These are phyloP conservation scores for Thalassiosira mediterranea DNA, from an alignment of 352 stramenopile species.

Conservation along the genomic window DNA sequence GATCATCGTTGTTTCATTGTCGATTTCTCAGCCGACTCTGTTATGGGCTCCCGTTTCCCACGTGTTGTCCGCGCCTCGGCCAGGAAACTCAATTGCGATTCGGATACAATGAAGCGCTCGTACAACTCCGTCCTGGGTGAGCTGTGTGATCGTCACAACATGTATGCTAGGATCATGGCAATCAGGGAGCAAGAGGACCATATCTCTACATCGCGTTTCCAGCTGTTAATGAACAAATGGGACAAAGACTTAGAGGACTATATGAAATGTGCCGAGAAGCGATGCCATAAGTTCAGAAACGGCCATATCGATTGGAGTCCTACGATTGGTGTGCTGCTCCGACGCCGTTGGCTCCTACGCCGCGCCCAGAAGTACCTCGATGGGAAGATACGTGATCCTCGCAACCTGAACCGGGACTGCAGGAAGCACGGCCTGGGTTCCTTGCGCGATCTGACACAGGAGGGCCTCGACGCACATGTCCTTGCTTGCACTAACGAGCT, in stretches of 20 bases:
- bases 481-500: neutral
- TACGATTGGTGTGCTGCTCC: neutral
- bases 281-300: slow-evolving; percentile 2
- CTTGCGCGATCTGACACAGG: neutral
- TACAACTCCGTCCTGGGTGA: neutral
- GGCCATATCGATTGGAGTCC: slow-evolving; percentile 8
- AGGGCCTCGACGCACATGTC: neutral
- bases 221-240: slow-evolving; percentile 4
- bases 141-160: neutral
- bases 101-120: neutral
- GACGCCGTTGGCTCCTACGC: neutral
- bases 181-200: neutral
- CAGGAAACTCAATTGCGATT: neutral
- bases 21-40: slow-evolving; percentile 6
- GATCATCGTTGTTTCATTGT: slow-evolving; percentile 8
- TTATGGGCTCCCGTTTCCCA: slow-evolving; percentile 4
- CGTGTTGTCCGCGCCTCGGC: neutral
- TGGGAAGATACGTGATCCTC: neutral
- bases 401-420: slow-evolving; percentile 4
- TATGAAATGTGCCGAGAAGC: slow-evolving; percentile 3
- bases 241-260: slow-evolving; percentile 5
- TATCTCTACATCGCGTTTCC: neutral
- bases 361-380: neutral
- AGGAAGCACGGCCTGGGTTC: neutral
- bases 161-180: neutral